Evolutionary conservation across 305 asterid species (phyloP).

Genomic region (Fraxinus floribunda): DNA sequence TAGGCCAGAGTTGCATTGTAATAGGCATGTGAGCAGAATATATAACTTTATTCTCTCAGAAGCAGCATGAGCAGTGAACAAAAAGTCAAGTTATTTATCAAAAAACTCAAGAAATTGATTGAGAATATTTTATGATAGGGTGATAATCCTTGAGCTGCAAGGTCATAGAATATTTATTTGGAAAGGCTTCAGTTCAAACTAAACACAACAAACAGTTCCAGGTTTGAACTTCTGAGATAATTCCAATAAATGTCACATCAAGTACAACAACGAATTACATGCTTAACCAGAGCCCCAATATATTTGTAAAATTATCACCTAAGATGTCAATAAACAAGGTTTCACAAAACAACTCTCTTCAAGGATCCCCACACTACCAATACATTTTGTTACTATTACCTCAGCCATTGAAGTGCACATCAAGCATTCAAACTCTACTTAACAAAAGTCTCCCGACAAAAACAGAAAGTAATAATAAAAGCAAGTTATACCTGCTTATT

Average conservation of each 20-base stretch:
- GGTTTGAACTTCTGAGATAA: not conserved
- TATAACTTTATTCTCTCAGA: not conserved
- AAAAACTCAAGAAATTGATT: not conserved
- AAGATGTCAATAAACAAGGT: not conserved
- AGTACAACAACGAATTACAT: not conserved
- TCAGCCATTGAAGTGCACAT: not conserved
- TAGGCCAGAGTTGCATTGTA: not conserved
- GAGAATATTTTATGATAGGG: not conserved
- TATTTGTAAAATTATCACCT: not conserved
- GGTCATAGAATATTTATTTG: not conserved
- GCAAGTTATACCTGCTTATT: conserved; percentile 70
- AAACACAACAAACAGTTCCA: not conserved
- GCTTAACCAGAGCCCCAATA: not conserved
- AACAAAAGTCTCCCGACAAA: not conserved
- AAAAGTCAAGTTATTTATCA: not conserved
- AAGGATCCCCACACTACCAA: not conserved
- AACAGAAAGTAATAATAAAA: not conserved
- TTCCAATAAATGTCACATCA: not conserved
- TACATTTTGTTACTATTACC: not conserved
- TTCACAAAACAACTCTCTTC: not conserved
- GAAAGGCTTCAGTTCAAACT: not conserved
- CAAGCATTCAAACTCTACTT: not conserved
- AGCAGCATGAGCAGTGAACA: not conserved
- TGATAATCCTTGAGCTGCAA: not conserved
- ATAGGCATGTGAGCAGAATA: not conserved